Conservation (phyloP, 1,284 basidiomycete species). For the Phlebopus sp. region DNA sequence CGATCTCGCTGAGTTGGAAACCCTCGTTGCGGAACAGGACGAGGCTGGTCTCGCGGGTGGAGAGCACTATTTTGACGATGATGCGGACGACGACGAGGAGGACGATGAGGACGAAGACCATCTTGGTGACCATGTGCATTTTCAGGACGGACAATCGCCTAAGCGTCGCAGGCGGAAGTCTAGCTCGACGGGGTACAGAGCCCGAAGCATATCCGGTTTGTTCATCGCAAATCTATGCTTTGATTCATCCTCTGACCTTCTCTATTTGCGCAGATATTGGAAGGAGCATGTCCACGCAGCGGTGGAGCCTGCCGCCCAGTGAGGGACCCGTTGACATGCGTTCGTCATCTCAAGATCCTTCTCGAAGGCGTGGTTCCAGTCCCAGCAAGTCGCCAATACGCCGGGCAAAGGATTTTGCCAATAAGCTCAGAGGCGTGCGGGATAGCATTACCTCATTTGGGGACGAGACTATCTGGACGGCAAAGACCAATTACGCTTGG, state of each 20-base stretch:
- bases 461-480: slow-evolving; percentile 71
- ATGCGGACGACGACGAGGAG: slow-evolving; percentile 64
- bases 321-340: slow-evolving; percentile 41
- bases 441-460: slow-evolving; percentile 49
- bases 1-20: slow-evolving; percentile 63
- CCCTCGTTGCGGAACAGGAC: slow-evolving; percentile 66
- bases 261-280: slow-evolving; percentile 19
- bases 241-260: slow-evolving; percentile 7
- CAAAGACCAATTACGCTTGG: slow-evolving; percentile 81
- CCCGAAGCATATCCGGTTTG: slow-evolving; percentile 26
- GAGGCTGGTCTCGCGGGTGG: slow-evolving; percentile 55
- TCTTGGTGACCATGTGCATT: slow-evolving; percentile 59
- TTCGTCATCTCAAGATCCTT: slow-evolving; percentile 36
- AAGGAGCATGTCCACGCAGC: slow-evolving; percentile 24
- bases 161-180: slow-evolving; percentile 36
- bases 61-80: slow-evolving; percentile 47
- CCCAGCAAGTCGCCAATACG: slow-evolving; percentile 41
- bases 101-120: slow-evolving; percentile 60
- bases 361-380: slow-evolving; percentile 10
- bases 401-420: slow-evolving; percentile 41
- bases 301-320: slow-evolving; percentile 53
- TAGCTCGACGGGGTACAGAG: slow-evolving; percentile 32
- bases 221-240: not conserved
- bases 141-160: slow-evolving; percentile 30
- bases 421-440: slow-evolving; percentile 46